phyloP scores from a whole-genome alignment of 139 green algal species.

The Micractinium conductrix region DNA sequence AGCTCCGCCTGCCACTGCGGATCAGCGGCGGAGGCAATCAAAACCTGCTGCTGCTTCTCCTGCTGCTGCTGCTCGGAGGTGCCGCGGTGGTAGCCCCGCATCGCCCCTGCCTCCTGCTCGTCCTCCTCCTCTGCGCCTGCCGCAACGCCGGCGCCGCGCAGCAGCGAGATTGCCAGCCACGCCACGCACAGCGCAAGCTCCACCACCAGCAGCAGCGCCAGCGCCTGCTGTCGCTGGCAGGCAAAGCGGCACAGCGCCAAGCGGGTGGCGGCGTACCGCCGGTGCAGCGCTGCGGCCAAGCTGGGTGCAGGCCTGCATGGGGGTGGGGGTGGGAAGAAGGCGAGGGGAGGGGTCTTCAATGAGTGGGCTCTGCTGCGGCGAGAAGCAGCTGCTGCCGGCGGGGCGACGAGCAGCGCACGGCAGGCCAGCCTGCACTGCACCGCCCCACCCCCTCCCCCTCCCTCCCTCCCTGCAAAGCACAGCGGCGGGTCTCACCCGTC shows the following conservation, averaged over 20 bases:
- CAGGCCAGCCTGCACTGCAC: neutral
- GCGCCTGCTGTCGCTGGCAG: slow-evolving; percentile 20
- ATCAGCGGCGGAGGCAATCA: slow-evolving; percentile 16
- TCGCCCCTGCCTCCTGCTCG: neutral
- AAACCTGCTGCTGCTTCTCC: neutral
- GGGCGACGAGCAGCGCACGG: neutral
- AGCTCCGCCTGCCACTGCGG: slow-evolving; percentile 28
- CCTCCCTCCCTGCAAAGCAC: too few relatives aligned
- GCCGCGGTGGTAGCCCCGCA: neutral
- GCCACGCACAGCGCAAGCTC: slow-evolving; percentile 15
- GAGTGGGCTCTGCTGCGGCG: too few relatives aligned
- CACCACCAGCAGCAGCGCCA: slow-evolving; percentile 5
- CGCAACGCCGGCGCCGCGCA: neutral
- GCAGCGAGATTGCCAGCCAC: slow-evolving; percentile 23
- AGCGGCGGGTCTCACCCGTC: neutral
- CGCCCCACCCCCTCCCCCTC: too few relatives aligned
- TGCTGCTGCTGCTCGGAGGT: too few relatives aligned
- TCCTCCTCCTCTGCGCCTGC: neutral
- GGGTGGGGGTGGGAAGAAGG: too few relatives aligned
- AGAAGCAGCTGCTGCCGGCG: neutral
- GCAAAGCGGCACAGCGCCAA: slow-evolving; percentile 32
- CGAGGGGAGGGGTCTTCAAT: too few relatives aligned
- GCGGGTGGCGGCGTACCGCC: neutral
- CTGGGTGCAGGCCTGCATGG: neutral
- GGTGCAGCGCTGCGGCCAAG: neutral